These are phyloP conservation scores for Gossypium turneri DNA, from an alignment of 345 rosid species.

Conservation along the genomic window DNA sequence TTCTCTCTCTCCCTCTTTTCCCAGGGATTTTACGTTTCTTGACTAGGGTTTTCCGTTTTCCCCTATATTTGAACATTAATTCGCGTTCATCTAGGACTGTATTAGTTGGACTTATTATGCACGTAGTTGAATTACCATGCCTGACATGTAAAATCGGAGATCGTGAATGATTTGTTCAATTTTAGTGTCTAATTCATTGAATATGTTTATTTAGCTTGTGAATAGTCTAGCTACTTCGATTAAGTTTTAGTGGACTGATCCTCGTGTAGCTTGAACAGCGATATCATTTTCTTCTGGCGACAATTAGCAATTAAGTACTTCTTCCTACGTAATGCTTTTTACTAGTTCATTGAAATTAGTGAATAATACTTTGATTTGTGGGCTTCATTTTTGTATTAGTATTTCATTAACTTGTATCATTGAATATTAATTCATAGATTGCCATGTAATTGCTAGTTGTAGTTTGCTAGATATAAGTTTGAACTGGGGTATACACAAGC, in stretches of 20 bases:
- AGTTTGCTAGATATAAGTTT: too few relatives aligned
- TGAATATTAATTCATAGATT: not conserved
- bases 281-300: not conserved
- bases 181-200: not conserved
- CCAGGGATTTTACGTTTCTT: not conserved
- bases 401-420: not conserved
- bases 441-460: not conserved
- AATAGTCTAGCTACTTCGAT: not conserved
- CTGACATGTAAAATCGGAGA: not conserved
- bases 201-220: not conserved
- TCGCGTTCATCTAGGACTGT: conserved; percentile 8
- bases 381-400: not conserved
- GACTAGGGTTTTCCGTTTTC: conserved; percentile 3
- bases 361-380: not conserved
- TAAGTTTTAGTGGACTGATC: not conserved
- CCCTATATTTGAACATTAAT: not conserved
- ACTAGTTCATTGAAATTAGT: too few relatives aligned
- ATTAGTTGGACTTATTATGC: not conserved
- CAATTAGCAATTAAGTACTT: too few relatives aligned
- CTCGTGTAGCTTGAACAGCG: not conserved
- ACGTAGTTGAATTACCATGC: not conserved
- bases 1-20: not conserved
- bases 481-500: too few relatives aligned
- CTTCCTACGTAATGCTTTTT: not conserved
- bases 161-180: not conserved